Conservation (phyloP, 1,139 yeast genomes). For the Lodderomyces orthopsilosis region DNA sequence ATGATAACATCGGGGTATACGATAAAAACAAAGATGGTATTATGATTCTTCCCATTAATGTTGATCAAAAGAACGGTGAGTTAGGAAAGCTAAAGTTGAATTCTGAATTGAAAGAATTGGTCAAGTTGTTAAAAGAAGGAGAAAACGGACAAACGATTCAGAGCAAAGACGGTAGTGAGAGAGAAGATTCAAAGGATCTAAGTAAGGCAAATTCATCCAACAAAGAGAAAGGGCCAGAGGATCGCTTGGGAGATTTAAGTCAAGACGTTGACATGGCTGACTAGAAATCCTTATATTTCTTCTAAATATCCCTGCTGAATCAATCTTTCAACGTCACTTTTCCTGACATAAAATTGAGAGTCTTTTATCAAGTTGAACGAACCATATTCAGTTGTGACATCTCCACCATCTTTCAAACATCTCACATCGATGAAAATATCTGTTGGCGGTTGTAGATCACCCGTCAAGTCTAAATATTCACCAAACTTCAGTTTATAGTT, state of each 20-base stretch:
- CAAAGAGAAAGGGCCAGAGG: slow-evolving; percentile 13
- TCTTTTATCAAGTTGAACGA: slow-evolving; percentile 93
- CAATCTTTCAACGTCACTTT: slow-evolving; percentile 88
- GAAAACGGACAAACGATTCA: neutral
- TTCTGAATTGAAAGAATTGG: slow-evolving; percentile 31
- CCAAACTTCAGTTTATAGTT: slow-evolving; percentile 77
- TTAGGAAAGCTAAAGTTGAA: slow-evolving; percentile 51
- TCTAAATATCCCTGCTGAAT: slow-evolving; percentile 94
- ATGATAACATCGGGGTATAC: slow-evolving; percentile 53
- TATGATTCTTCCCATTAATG: slow-evolving; percentile 57
- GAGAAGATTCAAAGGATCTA: slow-evolving; percentile 5
- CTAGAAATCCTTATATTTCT: slow-evolving; percentile 43
- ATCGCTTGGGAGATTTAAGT: neutral
- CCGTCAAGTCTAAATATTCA: slow-evolving; percentile 77
- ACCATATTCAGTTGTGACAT: slow-evolving; percentile 95
- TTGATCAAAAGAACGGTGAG: slow-evolving; percentile 61
- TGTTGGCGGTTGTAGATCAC: slow-evolving; percentile 83
- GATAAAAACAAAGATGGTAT: slow-evolving; percentile 44
- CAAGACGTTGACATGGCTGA: slow-evolving; percentile 5
- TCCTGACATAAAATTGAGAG: slow-evolving; percentile 91
- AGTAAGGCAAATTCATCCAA: slow-evolving; percentile 6
- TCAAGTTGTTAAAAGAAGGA: slow-evolving; percentile 14
- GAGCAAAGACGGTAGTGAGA: neutral
- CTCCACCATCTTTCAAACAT: slow-evolving; percentile 92
- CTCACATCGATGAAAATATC: slow-evolving; percentile 92